These are phyloP conservation scores for Sergeia podlipaevii DNA, from an alignment of 208 protist genomes.

Conservation along the genomic window DNA sequence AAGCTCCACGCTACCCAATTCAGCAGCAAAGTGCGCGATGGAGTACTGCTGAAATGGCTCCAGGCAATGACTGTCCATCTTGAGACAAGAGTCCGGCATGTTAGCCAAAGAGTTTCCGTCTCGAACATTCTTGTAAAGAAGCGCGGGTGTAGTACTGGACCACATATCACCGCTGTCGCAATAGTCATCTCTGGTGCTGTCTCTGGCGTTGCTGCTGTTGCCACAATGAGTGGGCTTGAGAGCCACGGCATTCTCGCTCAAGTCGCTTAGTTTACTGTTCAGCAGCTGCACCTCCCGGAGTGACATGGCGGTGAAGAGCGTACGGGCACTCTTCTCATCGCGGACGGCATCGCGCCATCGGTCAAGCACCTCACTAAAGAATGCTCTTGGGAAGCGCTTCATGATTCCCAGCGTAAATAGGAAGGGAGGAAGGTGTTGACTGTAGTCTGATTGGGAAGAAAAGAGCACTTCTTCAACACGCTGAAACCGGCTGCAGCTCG, in stretches of 20 bases:
- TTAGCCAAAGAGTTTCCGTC: background rate
- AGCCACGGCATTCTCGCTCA: no score
- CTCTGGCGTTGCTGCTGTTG: no score
- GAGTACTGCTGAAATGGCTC: conserved; percentile 22
- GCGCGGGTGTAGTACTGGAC: no score
- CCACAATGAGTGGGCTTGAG: no score
- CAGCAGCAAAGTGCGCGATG: conserved; percentile 45
- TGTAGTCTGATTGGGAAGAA: no score
- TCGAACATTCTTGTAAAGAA: no score
- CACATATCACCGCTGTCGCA: no score
- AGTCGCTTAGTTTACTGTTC: conserved; percentile 34
- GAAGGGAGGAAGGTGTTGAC: no score
- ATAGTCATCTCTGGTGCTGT: no score
- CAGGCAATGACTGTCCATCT: background rate
- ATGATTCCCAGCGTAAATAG: no score
- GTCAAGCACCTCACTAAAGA: conserved; percentile 34
- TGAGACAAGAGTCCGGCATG: background rate
- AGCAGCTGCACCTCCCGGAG: conserved; percentile 38
- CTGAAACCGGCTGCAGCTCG: no score
- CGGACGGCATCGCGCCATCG: conserved; percentile 12
- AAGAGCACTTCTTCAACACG: no score
- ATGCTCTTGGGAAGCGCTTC: conserved; percentile 9
- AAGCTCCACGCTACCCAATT: conserved; percentile 28
- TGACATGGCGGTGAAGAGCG: conserved; percentile 8
- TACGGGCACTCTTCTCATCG: background rate